These are phyloP conservation scores for Diplotaxis tenuifolia DNA, from an alignment of 345 rosid genomes.

Conservation along the genomic window DNA sequence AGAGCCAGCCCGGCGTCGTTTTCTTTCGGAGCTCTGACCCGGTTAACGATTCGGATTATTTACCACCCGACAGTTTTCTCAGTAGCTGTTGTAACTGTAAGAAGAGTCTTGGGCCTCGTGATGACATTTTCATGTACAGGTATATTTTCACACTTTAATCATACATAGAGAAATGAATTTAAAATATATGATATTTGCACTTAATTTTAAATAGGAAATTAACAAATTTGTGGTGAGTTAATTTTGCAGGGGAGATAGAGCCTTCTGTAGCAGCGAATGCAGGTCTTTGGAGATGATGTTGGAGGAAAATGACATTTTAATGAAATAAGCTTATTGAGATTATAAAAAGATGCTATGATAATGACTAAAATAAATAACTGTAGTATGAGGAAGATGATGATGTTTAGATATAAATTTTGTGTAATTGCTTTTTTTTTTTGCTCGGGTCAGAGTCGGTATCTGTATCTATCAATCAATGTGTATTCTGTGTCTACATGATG, in stretches of 20 bases:
- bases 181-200: neutral
- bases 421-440: conserved; percentile 9
- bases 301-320: conserved; percentile 38
- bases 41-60: conserved; percentile 33
- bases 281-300: conserved; percentile 62
- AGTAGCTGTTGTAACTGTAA: conserved; percentile 74
- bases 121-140: conserved; percentile 95
- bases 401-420: conserved; percentile 26
- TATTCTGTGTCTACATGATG: conserved; percentile 29
- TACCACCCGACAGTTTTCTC: conserved; percentile 60
- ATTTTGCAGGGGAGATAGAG: conserved; percentile 75
- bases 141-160: neutral
- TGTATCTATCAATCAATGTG: conserved; percentile 15
- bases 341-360: conserved; percentile 7
- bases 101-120: conserved; percentile 72
- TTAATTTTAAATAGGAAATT: conserved; percentile 1
- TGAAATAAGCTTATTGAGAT: conserved; percentile 8
- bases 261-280: conserved; percentile 92
- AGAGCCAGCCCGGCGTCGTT: conserved; percentile 55
- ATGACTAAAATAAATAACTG: conserved; percentile 16
- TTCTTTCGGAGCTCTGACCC: conserved; percentile 38
- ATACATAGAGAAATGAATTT: neutral
- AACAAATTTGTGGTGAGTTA: conserved; percentile 5
- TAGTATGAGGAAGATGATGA: neutral
- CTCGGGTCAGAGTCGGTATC: conserved; percentile 12